Conservation (phyloP, 2,329 filamentous ascomycete species). For the Aspergillus puulaauensis region DNA sequence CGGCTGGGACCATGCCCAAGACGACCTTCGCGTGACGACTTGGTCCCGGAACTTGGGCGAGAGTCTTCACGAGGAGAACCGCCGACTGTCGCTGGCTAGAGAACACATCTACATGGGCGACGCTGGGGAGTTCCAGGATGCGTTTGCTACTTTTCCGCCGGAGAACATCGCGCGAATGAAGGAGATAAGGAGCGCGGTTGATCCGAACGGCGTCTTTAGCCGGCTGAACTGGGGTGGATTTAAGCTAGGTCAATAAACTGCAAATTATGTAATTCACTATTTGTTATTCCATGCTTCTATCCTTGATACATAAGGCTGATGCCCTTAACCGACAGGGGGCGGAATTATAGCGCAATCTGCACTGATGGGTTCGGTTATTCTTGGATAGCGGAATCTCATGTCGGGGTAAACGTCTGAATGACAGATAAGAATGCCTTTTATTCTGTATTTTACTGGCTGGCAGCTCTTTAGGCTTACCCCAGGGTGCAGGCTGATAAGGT, state of each 20-base stretch:
- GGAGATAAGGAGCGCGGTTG: constrained; percentile 30
- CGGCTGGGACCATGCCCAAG: constrained; percentile 35
- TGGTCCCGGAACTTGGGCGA: constrained; percentile 33
- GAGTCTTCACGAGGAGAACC: constrained; percentile 32
- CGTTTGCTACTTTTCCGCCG: constrained; percentile 30
- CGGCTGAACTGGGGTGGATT: constrained; percentile 40
- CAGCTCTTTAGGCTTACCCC: too few relatives aligned
- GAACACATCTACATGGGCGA: constrained; percentile 43
- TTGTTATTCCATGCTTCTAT: too few relatives aligned
- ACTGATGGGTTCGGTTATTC: too few relatives aligned
- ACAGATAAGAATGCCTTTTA: too few relatives aligned
- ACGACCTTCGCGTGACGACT: constrained; percentile 37
- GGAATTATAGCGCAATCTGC: too few relatives aligned
- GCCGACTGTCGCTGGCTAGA: constrained; percentile 27
- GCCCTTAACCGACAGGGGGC: too few relatives aligned
- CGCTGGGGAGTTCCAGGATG: constrained; percentile 39
- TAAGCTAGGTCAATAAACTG: constrained; percentile 10
- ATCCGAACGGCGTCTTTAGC: constrained; percentile 32
- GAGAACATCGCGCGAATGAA: constrained; percentile 37
- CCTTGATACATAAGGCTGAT: too few relatives aligned
- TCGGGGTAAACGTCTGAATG: too few relatives aligned
- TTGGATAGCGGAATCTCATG: too few relatives aligned
- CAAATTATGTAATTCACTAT: too few relatives aligned
- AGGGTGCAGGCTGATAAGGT: too few relatives aligned
- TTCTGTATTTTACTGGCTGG: too few relatives aligned